Evolutionary conservation across 1,284 basidiomycete species (phyloP), one percentile per base, ranked within the genome.

Genomic region (Naganishia albida): DNA sequence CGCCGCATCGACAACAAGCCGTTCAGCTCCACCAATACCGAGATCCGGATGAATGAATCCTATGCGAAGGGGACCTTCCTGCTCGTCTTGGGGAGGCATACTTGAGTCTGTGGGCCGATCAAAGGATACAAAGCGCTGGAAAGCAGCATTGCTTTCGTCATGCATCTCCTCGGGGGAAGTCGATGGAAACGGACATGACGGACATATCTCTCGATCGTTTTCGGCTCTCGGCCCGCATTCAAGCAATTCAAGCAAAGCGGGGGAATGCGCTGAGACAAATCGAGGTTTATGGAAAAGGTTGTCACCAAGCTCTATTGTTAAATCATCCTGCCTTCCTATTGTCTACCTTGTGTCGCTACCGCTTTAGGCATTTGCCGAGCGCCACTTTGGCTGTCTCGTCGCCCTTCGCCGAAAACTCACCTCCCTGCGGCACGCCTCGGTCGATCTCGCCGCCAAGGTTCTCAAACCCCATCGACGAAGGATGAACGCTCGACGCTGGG

Each of bases 31-130:
- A 70, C 93, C 94, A 62, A 97, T 95, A 57, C 94, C 94, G 3
- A 97, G 83, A 81, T 98, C 94, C 26, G 94, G 94, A 76, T 98
- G 94, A 63, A 97, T 83, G 79, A 97, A 94, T 3, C 89, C 93
- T 68, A 98, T 83, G 16, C 83, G 71, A 50, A 84, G 71, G 64
- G 74, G 74, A 53, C 68, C 70, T 40, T 38, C 34, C 18, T 18
- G 6, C 26, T 26, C 16, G 13, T 40, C n/a, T 3, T n/a, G 16
- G 3, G 42, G 23, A 34, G 56, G 26, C 56, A 59, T 59, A 18
- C 6, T 10, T 39, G 51, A 28, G 20, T 25, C 20, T 54, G 6
- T 10, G 4, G 34, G 1, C 23, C 30, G 40, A 23, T n/a, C 34
- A 42, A 1, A 28, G 40, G 23, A n/a, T 44, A 15, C 16, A 18